phyloP scores from a whole-genome alignment of 768 basidiomycete genomes.

The Boletus tomentosulus region DNA sequence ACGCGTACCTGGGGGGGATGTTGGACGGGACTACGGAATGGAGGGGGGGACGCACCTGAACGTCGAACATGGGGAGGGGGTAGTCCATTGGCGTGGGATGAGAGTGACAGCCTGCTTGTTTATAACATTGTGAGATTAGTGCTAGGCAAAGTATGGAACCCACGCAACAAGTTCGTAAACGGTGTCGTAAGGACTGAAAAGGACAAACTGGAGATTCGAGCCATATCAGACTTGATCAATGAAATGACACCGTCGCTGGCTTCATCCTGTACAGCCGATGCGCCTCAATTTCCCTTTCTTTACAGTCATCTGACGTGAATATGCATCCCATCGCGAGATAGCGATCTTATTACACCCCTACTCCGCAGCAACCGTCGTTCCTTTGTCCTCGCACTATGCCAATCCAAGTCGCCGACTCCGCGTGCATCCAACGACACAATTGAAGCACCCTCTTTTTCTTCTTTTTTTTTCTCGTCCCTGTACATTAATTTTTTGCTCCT shows the following conservation, averaged over 20 bases:
- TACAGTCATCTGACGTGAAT: not conserved
- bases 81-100: slow-evolving; percentile 16
- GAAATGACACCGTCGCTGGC: not conserved
- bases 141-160: not conserved
- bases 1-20: slow-evolving; percentile 21
- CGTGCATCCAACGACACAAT: too few relatives aligned
- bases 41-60: slow-evolving; percentile 13
- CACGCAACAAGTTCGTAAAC: not conserved
- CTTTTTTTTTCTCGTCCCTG: slow-evolving; percentile 3
- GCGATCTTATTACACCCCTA: slow-evolving; percentile 13
- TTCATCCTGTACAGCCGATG: not conserved
- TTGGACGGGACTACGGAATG: not conserved
- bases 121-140: not conserved
- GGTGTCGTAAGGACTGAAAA: not conserved
- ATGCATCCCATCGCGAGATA: slow-evolving; percentile 31
- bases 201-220: not conserved
- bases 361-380: not conserved
- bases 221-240: slow-evolving; percentile 1
- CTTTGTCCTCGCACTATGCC: not conserved
- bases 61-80: slow-evolving; percentile 16
- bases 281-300: not conserved
- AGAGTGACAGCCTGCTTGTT: not conserved
- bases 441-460: not conserved
- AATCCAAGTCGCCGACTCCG: not conserved
- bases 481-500: not conserved